phyloP scores from a whole-genome alignment of 106 monocot genomes.

The Alisma plantagoaquatica region DNA sequence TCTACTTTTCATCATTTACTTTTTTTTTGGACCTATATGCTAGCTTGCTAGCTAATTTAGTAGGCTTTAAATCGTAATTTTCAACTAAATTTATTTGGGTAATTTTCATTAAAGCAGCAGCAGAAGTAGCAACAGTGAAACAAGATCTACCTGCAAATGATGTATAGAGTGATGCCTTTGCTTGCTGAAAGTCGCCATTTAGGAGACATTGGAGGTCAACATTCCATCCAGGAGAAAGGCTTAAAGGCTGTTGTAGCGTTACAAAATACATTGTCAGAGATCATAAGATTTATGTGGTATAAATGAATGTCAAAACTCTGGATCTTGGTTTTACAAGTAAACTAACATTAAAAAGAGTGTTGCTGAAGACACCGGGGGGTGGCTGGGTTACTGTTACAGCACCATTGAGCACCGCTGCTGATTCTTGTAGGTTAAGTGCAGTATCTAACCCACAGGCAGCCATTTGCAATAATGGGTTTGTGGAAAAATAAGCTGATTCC shows the following conservation, averaged over 20 bases:
- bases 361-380: not conserved
- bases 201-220: not conserved
- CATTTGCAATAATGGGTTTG: too few relatives aligned
- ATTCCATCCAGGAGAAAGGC: constrained; percentile 1
- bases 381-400: not conserved
- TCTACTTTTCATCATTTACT: too few relatives aligned
- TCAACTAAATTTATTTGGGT: too few relatives aligned
- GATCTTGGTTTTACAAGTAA: not conserved
- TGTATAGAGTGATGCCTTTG: not conserved
- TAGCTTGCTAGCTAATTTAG: too few relatives aligned
- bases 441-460: too few relatives aligned
- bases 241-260: not conserved
- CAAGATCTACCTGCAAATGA: not conserved
- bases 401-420: too few relatives aligned
- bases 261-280: too few relatives aligned
- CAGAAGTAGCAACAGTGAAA: too few relatives aligned
- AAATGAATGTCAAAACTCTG: not conserved
- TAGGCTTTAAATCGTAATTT: too few relatives aligned
- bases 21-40: too few relatives aligned
- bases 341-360: constrained; percentile 4
- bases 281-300: not conserved
- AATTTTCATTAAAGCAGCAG: too few relatives aligned
- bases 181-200: not conserved
- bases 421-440: too few relatives aligned
- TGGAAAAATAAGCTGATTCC: not conserved